phyloP scores from a whole-genome alignment of 768 basidiomycete species.

The Exsudoporus frostii region DNA sequence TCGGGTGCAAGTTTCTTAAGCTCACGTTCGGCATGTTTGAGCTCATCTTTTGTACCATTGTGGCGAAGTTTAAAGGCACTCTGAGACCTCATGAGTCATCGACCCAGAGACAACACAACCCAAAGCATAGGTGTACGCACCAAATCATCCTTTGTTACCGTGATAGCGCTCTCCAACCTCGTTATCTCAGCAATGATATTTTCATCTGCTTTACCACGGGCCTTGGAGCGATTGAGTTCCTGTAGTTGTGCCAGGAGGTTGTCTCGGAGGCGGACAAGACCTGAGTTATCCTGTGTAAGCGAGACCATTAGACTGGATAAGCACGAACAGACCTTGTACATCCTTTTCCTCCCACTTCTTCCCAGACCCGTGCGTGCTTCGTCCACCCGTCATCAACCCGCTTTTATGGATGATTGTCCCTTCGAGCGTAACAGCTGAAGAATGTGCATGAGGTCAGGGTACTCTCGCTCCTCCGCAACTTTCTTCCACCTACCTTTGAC shows the following conservation, averaged over 20 bases:
- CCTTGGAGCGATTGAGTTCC: conserved; percentile 82
- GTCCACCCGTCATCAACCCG: conserved; percentile 94
- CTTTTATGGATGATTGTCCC: conserved; percentile 98
- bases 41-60: conserved; percentile 76
- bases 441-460: neutral
- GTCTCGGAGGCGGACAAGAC: conserved; percentile 62
- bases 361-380: conserved; percentile 66
- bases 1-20: conserved; percentile 66
- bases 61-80: conserved; percentile 72
- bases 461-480: conserved; percentile 9
- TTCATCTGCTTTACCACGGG: conserved; percentile 82
- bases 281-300: conserved; percentile 21
- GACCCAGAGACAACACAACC: neutral
- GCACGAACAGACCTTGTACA: conserved; percentile 60
- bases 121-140: conserved; percentile 39
- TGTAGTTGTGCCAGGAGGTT: conserved; percentile 68
- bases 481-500: conserved; percentile 86
- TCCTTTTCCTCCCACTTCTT: conserved; percentile 97
- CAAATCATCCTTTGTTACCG: conserved; percentile 78
- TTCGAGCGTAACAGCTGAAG: conserved; percentile 87
- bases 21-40: conserved; percentile 75
- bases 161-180: conserved; percentile 73
- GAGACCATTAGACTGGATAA: conserved; percentile 24
- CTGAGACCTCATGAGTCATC: conserved; percentile 37
- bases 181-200: conserved; percentile 70